These are phyloP conservation scores for Candida xyloterini DNA, from an alignment of 805 yeast genomes.

Conservation along the genomic window DNA sequence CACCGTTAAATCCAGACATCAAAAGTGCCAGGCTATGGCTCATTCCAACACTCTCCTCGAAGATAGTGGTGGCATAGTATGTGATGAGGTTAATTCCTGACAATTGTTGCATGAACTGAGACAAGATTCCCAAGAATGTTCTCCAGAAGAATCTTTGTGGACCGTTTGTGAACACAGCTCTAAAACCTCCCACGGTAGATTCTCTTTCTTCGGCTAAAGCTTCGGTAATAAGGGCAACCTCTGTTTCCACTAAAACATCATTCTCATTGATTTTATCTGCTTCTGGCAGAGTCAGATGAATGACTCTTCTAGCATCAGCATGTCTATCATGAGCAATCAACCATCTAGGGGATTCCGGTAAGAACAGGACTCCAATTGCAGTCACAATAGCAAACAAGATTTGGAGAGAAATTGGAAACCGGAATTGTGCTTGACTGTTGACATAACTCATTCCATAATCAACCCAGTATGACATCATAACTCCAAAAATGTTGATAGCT, in stretches of 20 bases:
- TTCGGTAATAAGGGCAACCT: conserved; percentile 36
- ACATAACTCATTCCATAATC: conserved; percentile 58
- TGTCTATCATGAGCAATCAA: conserved; percentile 51
- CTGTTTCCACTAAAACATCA: conserved; percentile 32
- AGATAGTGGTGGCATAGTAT: conserved; percentile 66
- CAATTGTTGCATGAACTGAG: conserved; percentile 66
- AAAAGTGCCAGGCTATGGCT: conserved; percentile 41
- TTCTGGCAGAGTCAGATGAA: conserved; percentile 40
- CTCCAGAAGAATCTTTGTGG: conserved; percentile 40
- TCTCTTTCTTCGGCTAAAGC: conserved; percentile 48
- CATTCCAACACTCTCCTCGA: conserved; percentile 47
- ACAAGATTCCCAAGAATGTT: conserved; percentile 47
- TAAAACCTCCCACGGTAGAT: conserved; percentile 52
- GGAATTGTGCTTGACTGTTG: conserved; percentile 51
- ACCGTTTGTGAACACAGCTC: conserved; percentile 37
- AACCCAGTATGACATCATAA: conserved; percentile 59
- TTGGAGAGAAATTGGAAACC: conserved; percentile 68
- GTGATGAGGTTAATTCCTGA: conserved; percentile 72
- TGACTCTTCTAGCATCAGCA: conserved; percentile 46
- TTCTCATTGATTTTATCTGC: conserved; percentile 40
- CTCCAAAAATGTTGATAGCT: conserved; percentile 68
- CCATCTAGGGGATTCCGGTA: conserved; percentile 74
- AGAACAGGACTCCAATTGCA: conserved; percentile 51
- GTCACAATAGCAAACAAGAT: conserved; percentile 54
- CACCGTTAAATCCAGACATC: conserved; percentile 32